Percentiles rank a stretch among this genome's conserved stretches.
Evolutionary conservation across 139 green algal species (phyloP).

Genomic region (Picocystis salinarum): DNA sequence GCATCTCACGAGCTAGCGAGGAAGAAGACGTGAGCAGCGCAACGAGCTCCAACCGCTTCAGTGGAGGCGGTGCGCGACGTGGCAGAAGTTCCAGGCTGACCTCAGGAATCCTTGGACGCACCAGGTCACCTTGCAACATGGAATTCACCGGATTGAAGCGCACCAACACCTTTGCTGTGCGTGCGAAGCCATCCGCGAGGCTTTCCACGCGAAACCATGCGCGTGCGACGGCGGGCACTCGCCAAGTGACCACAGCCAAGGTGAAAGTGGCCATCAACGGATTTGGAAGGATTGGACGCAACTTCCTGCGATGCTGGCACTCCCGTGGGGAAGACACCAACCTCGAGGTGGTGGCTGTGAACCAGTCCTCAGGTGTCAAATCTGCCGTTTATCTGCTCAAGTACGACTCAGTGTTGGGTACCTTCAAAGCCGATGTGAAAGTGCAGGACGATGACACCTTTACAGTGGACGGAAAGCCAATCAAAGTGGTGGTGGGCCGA

Average conservation of each 20-base stretch:
- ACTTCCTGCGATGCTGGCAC: slow-evolving; percentile 73
- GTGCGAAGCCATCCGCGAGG: too few relatives aligned
- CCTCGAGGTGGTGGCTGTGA: slow-evolving; percentile 40
- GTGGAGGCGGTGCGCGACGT: too few relatives aligned
- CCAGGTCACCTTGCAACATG: too few relatives aligned
- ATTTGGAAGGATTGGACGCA: slow-evolving; percentile 90
- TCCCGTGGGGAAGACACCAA: slow-evolving; percentile 36
- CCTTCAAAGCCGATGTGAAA: slow-evolving; percentile 32
- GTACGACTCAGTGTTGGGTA: slow-evolving; percentile 42
- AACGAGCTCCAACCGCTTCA: too few relatives aligned
- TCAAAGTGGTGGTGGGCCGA: slow-evolving; percentile 30
- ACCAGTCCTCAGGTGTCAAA: slow-evolving; percentile 37
- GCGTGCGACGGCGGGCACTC: too few relatives aligned
- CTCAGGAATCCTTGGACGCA: too few relatives aligned
- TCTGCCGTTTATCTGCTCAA: slow-evolving; percentile 8
- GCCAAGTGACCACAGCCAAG: slow-evolving; percentile 31
- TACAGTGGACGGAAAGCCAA: slow-evolving; percentile 31
- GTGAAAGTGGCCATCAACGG: slow-evolving; percentile 96
- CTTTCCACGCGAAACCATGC: too few relatives aligned
- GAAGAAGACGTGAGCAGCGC: too few relatives aligned
- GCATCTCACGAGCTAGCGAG: too few relatives aligned
- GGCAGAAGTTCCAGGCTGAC: too few relatives aligned
- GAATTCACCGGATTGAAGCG: too few relatives aligned
- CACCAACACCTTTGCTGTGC: too few relatives aligned
- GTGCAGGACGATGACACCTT: slow-evolving; percentile 23